Base-by-base conservation (phyloP, 2,329 filamentous ascomycete genomes). In the Colletotrichum kahawae region DNA sequence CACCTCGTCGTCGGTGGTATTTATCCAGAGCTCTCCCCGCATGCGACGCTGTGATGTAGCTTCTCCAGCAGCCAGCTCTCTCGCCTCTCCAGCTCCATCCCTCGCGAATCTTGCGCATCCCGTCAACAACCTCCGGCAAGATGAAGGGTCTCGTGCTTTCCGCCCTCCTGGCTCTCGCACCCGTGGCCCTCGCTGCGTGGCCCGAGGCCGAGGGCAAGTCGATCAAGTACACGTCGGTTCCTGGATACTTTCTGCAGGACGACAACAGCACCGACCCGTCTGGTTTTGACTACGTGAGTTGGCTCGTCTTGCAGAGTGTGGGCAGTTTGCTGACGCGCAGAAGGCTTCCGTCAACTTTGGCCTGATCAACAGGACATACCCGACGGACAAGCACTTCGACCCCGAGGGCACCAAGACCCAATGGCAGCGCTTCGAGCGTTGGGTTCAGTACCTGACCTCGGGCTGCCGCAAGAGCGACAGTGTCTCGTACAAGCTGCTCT, bases 211-310 rank as follows among this genome's bases (percentile, higher is more conserved):
- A 81, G 70, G 79, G 78, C 38, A 82, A 81, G 51, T 86, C 89
- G 70, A 88, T 92, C 80, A 88, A 89, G 73, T 93, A 93, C 80
- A 90, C 88, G 0, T 89, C 92, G 0, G 86, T 94, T 1, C 84
- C 86, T 0, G 92, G 91, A 0, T 91, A 92, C 81, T 94, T 94
- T 78, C 83, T 91, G 27, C 92, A 94, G 79, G 92, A 94, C 79
- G 88, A 93, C 27, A 79, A 85, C 1, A 79, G 84, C 5, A 94
- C 92, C 1, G 83, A 90, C 71, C 83, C 91, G 2, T 84, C 81
- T 3, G 88, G 83, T 3, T 94, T 94, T 82, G 91, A 93, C 82
- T 94, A 93, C 79, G 92, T 94, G 82, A 79, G 87, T 79, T 31
- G 71, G 64, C 7, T 72, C 63, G 21, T 18, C 7, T 38, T 38